Base-by-base conservation (phyloP, 208 protist genomes). In the Acanthamoeba triangularis region DNA sequence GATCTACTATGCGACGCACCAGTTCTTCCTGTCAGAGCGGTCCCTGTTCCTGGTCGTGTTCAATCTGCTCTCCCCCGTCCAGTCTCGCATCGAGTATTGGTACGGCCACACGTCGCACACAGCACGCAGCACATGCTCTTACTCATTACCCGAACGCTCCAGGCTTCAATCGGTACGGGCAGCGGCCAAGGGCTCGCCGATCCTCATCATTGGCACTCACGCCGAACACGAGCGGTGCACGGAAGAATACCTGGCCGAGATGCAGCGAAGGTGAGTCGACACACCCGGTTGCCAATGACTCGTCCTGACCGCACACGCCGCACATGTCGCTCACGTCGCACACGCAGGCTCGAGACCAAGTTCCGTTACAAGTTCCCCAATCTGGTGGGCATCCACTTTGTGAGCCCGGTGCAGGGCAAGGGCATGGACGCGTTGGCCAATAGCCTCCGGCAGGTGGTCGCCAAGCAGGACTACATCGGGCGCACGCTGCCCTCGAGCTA, bases 31-130 rank as follows among this genome's bases (percentile, higher is more conserved):
- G 35, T 84, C 74, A 23, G 84, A 91, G 54, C 49, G 84, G 20
- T 91, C 84, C 18, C 49, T 91, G 35, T 91, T 49, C 84, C 23
- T 91, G 30, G 18, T 91, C 30, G 54, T 91, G 7, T 91, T 91
- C 30, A 67, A 91, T 13, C 47, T 90, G 11, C 28, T 91, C 41
- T 35, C 84, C 0, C 44, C 30, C 7, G 84, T 49, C 33, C 49
- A 91, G 84, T 91, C 84, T 7, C 84, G 59, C 41, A 25, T 91
- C 35, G 84, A 91, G 25, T 91, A 49, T 52, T 91, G 84, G 84
- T 91, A 67, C 47, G 41, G 20, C 61, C 61, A 2, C 76, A 56
- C 44, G 44, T n/a, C n/a, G 37, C 37, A 41, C 37, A 41, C 37
- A 41, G 3, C 3, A 41, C 37, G 3, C 37, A 41, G 3, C 37